Percentiles rank a stretch among this genome's conserved stretches.
These are phyloP conservation scores for Metarhizium anisopliae DNA, from an alignment of 2,329 filamentous ascomycete species.

Conservation along the genomic window DNA sequence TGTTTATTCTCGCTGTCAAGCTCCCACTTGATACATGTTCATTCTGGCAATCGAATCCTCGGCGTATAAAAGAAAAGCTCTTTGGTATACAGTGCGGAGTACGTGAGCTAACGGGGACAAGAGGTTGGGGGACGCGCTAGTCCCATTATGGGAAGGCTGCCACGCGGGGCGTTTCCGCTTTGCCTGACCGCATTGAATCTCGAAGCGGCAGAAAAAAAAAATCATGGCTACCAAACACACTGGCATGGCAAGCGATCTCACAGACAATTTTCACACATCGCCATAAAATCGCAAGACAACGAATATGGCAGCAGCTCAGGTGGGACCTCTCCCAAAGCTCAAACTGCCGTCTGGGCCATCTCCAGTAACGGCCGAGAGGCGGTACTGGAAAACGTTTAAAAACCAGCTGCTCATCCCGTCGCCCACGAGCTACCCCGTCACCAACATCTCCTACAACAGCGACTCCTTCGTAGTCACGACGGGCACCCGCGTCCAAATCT, in stretches of 20 bases:
- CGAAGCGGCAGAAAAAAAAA: conserved; percentile 17
- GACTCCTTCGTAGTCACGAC: conserved; percentile 91
- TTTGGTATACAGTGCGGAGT: no score
- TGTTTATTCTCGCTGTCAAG: no score
- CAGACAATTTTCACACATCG: background rate
- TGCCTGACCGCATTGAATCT: conserved; percentile 8
- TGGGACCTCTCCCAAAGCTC: conserved; percentile 68
- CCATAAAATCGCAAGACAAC: conserved; percentile 23
- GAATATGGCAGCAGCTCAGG: conserved; percentile 59
- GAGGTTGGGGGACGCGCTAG: background rate
- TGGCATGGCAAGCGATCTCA: no score
- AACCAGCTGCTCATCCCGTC: conserved; percentile 85
- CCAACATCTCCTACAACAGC: conserved; percentile 71
- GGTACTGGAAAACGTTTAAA: conserved; percentile 94
- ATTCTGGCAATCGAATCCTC: background rate
- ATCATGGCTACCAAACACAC: conserved; percentile 3
- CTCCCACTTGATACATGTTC: background rate
- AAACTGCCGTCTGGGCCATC: conserved; percentile 78
- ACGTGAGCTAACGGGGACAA: no score
- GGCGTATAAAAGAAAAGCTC: no score
- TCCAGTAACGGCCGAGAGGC: conserved; percentile 81
- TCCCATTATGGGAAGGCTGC: background rate
- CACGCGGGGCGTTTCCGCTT: conserved; percentile 6
- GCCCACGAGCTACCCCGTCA: conserved; percentile 81
- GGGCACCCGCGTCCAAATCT: conserved; percentile 86